phyloP scores from a whole-genome alignment of 495 filamentous ascomycete genomes.

The Clohesyomyces aquaticus region DNA sequence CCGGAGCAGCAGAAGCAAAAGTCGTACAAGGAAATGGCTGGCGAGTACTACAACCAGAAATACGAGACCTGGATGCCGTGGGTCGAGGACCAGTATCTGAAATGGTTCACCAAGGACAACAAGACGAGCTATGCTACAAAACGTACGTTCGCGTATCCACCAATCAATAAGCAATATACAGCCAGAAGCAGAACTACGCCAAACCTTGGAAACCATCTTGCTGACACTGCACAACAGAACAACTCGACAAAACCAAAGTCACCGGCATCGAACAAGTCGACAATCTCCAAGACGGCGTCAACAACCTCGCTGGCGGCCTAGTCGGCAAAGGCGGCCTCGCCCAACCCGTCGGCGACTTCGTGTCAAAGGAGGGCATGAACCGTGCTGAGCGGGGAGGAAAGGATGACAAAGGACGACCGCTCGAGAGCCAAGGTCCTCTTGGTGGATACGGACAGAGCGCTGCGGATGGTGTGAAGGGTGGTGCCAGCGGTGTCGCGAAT shows the following conservation, averaged over 20 bases:
- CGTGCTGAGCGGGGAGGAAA: slow-evolving; percentile 65
- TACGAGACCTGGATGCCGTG: slow-evolving; percentile 77
- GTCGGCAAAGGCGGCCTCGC: slow-evolving; percentile 66
- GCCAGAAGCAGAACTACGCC: too few relatives aligned
- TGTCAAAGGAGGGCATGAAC: slow-evolving; percentile 67
- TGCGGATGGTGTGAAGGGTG: slow-evolving; percentile 33
- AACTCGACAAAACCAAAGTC: slow-evolving; percentile 67
- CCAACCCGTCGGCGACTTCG: slow-evolving; percentile 61
- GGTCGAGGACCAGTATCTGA: slow-evolving; percentile 71
- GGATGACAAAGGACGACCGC: slow-evolving; percentile 55
- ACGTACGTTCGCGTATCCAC: slow-evolving; percentile 48
- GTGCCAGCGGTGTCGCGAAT: slow-evolving; percentile 29
- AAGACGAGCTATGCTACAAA: slow-evolving; percentile 68
- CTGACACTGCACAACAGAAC: slow-evolving; percentile 50
- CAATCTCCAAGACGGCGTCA: slow-evolving; percentile 64
- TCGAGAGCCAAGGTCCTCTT: slow-evolving; percentile 29
- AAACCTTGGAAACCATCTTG: background rate
- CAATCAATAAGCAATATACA: too few relatives aligned
- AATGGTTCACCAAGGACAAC: slow-evolving; percentile 73
- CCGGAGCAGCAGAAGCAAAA: too few relatives aligned
- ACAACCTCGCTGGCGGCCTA: slow-evolving; percentile 62
- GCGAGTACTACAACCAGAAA: slow-evolving; percentile 63
- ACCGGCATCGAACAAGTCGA: slow-evolving; percentile 64
- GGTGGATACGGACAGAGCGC: slow-evolving; percentile 35
- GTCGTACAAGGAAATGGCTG: slow-evolving; percentile 57